These are phyloP conservation scores for Suillus brevipes DNA, from an alignment of 768 basidiomycete species.

Conservation along the genomic window DNA sequence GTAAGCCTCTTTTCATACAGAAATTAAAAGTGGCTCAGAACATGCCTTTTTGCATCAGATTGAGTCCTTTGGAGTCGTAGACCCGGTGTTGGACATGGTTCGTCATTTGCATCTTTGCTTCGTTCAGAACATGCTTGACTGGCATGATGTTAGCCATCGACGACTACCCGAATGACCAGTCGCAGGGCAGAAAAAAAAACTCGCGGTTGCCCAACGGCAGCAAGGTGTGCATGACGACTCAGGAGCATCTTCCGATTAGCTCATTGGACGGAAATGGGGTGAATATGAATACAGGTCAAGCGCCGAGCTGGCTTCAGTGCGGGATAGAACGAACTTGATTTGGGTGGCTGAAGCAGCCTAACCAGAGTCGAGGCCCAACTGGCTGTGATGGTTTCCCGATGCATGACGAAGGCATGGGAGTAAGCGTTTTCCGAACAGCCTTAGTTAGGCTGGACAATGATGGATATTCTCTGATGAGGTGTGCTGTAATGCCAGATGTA, in stretches of 20 bases:
- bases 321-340: constrained; percentile 53
- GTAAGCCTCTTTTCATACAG: constrained; percentile 49
- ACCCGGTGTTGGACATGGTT: too few species aligned
- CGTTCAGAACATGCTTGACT: constrained; percentile 25
- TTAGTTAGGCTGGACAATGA: constrained; percentile 19
- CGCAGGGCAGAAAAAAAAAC: constrained; percentile 64
- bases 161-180: constrained; percentile 50
- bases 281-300: constrained; percentile 69
- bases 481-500: constrained; percentile 17
- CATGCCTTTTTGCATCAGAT: constrained; percentile 35
- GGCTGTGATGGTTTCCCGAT: constrained; percentile 18
- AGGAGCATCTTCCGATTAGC: constrained; percentile 31
- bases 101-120: too few species aligned
- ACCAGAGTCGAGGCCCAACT: constrained; percentile 25
- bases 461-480: constrained; percentile 9
- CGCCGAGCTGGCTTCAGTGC: constrained; percentile 55
- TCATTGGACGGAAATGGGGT: constrained; percentile 42
- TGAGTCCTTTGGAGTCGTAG: too few species aligned
- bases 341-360: constrained; percentile 20
- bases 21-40: constrained; percentile 61
- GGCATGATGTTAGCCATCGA: constrained; percentile 41
- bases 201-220: constrained; percentile 37
- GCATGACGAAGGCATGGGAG: constrained; percentile 36
- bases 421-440: constrained; percentile 31
- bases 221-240: constrained; percentile 27